Percentiles rank a stretch among this genome's conserved stretches.
Conservation (phyloP, 2,329 filamentous ascomycete genomes). For the Plectosphaerella cucumerina region DNA sequence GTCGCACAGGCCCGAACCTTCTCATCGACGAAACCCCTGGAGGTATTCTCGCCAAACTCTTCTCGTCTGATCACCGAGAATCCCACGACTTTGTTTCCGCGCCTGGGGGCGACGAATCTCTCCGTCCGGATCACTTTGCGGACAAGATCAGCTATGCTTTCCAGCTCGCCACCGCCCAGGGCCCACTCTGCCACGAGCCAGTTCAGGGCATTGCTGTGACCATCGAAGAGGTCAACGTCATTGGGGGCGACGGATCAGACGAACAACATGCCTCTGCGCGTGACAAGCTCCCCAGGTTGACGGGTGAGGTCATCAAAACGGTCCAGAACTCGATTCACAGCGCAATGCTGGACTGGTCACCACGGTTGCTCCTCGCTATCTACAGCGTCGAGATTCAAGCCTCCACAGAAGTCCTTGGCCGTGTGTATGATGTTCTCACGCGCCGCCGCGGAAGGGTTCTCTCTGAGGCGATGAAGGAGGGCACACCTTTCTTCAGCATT, state of each 20-base stretch:
- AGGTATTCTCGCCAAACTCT: constrained; percentile 70
- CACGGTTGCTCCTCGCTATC: constrained; percentile 93
- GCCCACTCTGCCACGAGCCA: constrained; percentile 87
- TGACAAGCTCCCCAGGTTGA: constrained; percentile 73
- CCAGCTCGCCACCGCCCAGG: constrained; percentile 84
- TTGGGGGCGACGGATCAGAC: constrained; percentile 42
- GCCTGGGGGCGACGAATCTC: constrained; percentile 40
- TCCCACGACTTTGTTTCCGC: constrained; percentile 17
- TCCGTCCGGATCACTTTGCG: constrained; percentile 65
- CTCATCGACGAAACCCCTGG: constrained; percentile 77
- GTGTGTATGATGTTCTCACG: constrained; percentile 97
- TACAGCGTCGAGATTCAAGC: constrained; percentile 98
- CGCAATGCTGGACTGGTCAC: constrained; percentile 93
- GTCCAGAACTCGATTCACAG: constrained; percentile 78
- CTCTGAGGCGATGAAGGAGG: constrained; percentile 87
- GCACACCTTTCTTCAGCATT: constrained; percentile 95
- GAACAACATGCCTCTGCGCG: constrained; percentile 46
- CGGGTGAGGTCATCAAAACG: constrained; percentile 88
- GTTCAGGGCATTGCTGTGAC: constrained; percentile 91
- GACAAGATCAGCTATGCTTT: constrained; percentile 94
- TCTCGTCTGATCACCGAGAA: constrained; percentile 25
- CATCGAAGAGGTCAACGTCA: constrained; percentile 71
- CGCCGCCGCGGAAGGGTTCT: constrained; percentile 85
- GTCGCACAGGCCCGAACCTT: constrained; percentile 81
- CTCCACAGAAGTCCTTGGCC: constrained; percentile 88